Evolutionary conservation across 768 basidiomycete genomes (phyloP).

Genomic region (Termitomyces sp.): DNA sequence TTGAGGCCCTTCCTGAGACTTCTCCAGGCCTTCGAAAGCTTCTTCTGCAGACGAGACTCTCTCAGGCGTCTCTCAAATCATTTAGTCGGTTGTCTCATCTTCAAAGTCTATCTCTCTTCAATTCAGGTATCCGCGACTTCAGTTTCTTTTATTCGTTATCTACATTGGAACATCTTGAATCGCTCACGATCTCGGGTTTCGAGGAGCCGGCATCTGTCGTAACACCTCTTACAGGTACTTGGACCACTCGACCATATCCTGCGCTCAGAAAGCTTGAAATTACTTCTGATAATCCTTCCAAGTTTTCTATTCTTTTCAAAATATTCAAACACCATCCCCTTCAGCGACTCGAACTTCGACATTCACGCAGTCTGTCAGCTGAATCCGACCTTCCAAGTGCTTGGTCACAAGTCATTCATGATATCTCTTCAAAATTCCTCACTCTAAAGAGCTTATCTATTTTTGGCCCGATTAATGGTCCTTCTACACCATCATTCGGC

Average conservation of each 20-base stretch:
- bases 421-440: background rate
- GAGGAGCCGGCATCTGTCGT: background rate
- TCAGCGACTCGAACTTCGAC: conserved; percentile 3
- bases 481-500: background rate
- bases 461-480: background rate
- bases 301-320: background rate
- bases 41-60: background rate
- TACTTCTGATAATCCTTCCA: background rate
- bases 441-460: conserved; percentile 1
- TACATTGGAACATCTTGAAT: background rate
- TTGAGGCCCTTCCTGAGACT: background rate
- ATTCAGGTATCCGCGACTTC: background rate
- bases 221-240: background rate
- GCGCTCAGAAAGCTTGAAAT: background rate
- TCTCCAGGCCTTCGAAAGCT: background rate
- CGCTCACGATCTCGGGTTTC: background rate
- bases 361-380: background rate
- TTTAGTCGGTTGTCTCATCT: background rate
- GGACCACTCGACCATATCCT: background rate
- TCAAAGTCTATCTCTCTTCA: background rate
- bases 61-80: background rate
- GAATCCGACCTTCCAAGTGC: background rate
- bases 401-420: conserved; percentile 1
- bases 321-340: conserved; percentile 5
- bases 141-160: conserved; percentile 3